Evolutionary conservation across 225 moss, liverwort and hornwort genomes (phyloP), one percentile per base, ranked within the genome.

Genomic region (Thuidium tamariscinum): DNA sequence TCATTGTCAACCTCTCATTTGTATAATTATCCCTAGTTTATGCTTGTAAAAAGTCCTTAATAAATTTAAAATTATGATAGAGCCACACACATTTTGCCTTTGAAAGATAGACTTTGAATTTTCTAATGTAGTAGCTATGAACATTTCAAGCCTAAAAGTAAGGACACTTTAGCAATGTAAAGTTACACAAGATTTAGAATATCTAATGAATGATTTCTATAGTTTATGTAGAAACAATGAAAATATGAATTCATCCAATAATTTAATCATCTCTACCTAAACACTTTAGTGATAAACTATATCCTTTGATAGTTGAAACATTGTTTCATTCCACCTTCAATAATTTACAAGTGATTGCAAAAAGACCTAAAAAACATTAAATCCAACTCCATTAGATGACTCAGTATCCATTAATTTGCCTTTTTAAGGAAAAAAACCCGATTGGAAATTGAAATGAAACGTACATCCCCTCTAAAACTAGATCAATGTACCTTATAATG

Each of bases 131-230:
- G 2, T 10, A 10, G 4, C 0, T 46, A 30, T 4, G 4, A 18
- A 46, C 8, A 19, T 73, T 21, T 49, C 1, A 49, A 32, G 32
- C 8, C 32, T 30, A 7, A 73, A 29, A 4, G 11, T 7, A 32
- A 5, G 2, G 13, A 49, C 2, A 19, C 19, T 32, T 32, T 12
- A 41, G 1, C 8, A 39, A 41, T 69, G 4, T 14, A 15, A 1
- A 8, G 0, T 1, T 41, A 0, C 1, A 23, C 7, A 37, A 37
- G 37, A 23, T n/a, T n/a, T n/a, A n/a, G n/a, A n/a, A n/a, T n/a
- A n/a, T n/a, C n/a, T n/a, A n/a, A n/a, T n/a, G n/a, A 41, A 15
- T 14, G 5, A 26, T 26, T 41, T 1, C 15, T 3, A 69, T 41
- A 0, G 1, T 69, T 16, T 5, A 5, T 9, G 15, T 15, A 42